A percentile compares a stretch with the other conserved stretches of the same genome.
Conservation (phyloP, 2,329 filamentous ascomycete species). For the Phymatotrichopsis omnivora region DNA sequence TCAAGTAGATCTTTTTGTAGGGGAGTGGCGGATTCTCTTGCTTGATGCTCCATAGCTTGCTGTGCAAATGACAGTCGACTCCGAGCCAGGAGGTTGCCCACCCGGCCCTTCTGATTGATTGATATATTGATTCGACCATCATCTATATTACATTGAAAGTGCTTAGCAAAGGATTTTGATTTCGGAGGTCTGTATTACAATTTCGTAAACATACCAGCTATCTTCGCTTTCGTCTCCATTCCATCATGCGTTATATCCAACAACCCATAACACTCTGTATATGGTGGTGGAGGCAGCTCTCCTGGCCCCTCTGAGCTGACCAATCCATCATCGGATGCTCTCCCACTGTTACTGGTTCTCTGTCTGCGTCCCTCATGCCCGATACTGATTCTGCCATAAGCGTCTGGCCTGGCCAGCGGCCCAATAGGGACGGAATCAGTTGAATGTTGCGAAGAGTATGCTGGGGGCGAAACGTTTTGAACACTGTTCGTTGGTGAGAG, state of each 20-base stretch:
- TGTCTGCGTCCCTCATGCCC: too few relatives aligned
- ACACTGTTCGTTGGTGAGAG: constrained; percentile 5
- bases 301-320: constrained; percentile 15
- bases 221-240: constrained; percentile 20
- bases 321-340: neutral
- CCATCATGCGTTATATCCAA: constrained; percentile 22
- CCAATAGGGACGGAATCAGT: constrained; percentile 14
- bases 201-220: constrained; percentile 14
- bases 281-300: constrained; percentile 14
- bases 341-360: neutral
- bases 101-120: constrained; percentile 59
- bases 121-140: constrained; percentile 73
- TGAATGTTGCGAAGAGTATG: constrained; percentile 14
- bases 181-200: too few relatives aligned
- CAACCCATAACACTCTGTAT: constrained; percentile 23
- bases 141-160: constrained; percentile 37
- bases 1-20: neutral
- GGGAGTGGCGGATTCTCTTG: constrained; percentile 2
- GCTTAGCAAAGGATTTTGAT: neutral
- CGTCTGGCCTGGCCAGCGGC: constrained; percentile 9
- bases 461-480: constrained; percentile 14
- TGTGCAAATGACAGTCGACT: constrained; percentile 16
- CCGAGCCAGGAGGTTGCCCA: constrained; percentile 56
- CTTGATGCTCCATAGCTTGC: constrained; percentile 14
- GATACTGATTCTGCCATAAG: neutral